Base-by-base conservation (phyloP, 2,329 filamentous ascomycete genomes). In the Cordyceps cicadae region DNA sequence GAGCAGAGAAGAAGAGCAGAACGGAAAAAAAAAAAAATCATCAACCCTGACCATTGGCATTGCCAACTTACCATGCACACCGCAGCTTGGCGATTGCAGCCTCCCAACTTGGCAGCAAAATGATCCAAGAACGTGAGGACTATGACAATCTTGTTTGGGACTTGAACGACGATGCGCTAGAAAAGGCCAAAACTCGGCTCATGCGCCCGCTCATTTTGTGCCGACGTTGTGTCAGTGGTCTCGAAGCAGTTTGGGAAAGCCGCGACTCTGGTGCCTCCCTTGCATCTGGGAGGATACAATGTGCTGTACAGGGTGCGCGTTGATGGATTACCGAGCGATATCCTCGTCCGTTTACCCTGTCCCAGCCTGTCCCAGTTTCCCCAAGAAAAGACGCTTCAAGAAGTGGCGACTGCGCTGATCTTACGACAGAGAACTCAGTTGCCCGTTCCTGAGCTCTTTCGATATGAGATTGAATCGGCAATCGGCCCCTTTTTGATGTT, bases 271-370 rank as follows among this genome's bases (percentile, higher is more conserved):
- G 62, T 2, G 1, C 19, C 59, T 6, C 48, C 45, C 15, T 50
- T 65, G 9, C 48, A 63, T 0, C 5, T 64, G n/a, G 64, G 64
- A 1, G 64, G 64, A 5, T 69, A 64, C 60, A 66, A 67, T 32
- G 43, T 65, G 5, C 26, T 65, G 0, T 65, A 66, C 49, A 53
- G 60, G 3, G 41, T 65, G 7, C 61, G 39, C 2, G 29, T 66
- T 1, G 60, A 66, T 32, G 62, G 19, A 7, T 3, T 32, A 1
- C 34, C 41, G 9, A 41, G 49, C 2, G 62, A 65, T 52, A 26
- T 64, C 5, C 56, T 65, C 14, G 21, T 67, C 2, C 62, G 29
- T 29, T 29, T 66, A 2, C 59, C 64, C 5, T 63, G 53, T 32
- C 66, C 63, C 15, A 60, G 26, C 2, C 41, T 63, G 1, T 52